Evolutionary conservation across 352 stramenopile genomes (phyloP).

Genomic region (Phytophthora parvispora): DNA sequence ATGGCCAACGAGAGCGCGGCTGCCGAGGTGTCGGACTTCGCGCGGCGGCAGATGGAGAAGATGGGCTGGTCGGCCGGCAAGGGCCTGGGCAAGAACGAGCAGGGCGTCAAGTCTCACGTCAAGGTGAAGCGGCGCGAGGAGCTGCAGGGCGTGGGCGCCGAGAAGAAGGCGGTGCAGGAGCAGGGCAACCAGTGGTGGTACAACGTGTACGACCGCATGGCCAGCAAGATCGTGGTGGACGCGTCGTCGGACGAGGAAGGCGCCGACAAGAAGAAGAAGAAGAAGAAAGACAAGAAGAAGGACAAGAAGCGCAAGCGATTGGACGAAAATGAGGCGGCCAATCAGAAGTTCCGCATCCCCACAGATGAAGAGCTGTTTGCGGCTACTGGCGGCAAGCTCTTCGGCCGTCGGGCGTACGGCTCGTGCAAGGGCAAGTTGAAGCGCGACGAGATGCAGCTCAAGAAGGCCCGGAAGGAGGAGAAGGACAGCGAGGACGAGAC

Average conservation of each 20-base stretch:
- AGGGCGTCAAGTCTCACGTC: slow-evolving; percentile 95
- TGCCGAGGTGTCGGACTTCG: slow-evolving; percentile 78
- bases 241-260: slow-evolving; percentile 63
- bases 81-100: slow-evolving; percentile 96
- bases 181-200: slow-evolving; percentile 91
- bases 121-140: slow-evolving; percentile 96
- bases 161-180: slow-evolving; percentile 75
- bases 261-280: slow-evolving; percentile 53
- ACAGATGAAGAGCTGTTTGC: slow-evolving; percentile 98
- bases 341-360: slow-evolving; percentile 69
- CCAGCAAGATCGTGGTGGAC: slow-evolving; percentile 89
- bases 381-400: slow-evolving; percentile 96
- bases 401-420: slow-evolving; percentile 95
- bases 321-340: slow-evolving; percentile 26
- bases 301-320: slow-evolving; percentile 18
- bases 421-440: slow-evolving; percentile 91
- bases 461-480: slow-evolving; percentile 43
- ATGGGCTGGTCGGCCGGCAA: slow-evolving; percentile 98
- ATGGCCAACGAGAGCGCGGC: slow-evolving; percentile 86
- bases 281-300: slow-evolving; percentile 53
- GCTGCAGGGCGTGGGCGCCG: slow-evolving; percentile 92
- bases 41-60: slow-evolving; percentile 92
- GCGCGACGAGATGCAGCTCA: slow-evolving; percentile 73
- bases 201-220: slow-evolving; percentile 89
- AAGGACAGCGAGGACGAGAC: slow-evolving; percentile 27